Evolutionary conservation across 2,329 filamentous ascomycete genomes (phyloP), one percentile per base, ranked within the genome.

Genomic region (Chrysoporthe austroafricana): DNA sequence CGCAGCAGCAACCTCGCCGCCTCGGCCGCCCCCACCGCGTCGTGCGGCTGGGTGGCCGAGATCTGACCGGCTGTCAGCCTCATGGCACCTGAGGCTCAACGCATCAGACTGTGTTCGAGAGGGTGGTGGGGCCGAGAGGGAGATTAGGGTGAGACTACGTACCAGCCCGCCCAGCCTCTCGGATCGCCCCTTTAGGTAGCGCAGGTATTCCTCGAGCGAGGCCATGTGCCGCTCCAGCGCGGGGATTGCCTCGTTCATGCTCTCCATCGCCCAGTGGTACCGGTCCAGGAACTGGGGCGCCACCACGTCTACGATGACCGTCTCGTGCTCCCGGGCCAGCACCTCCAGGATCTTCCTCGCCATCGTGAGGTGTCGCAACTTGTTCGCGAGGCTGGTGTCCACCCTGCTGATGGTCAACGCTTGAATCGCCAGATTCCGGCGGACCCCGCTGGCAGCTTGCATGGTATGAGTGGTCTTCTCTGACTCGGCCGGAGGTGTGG

Each of bases 131-230:
- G 64, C 60, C 42, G 67, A 61, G 57, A 60, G 62, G 52, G 52
- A 39, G 39, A 66, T 61, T 18, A 63, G 57, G 43, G 48, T 50
- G 39, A 66, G 59, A 61, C 58, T 39, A 67, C 73, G 67, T 72
- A 74, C 73, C 69, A 75, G 67, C 32, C 71, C 71, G 16, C 69
- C 72, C 43, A 75, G 64, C 50, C 72, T 71, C 64, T 74, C 73
- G 13, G 73, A 68, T 14, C 73, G 70, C 21, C 72, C 73, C 62
- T 73, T 74, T 5, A 75, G 63, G 39, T 73, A 74, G 26, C 62
- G 67, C 44, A 73, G 54, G 48, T 73, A 74, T 62, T 73, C 72
- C 50, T 71, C 71, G 18, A 70, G 69, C 14, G 73, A 69, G 9
- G 71, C 64, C 62, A 73, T 72, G 26, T 71, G 69, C 36, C 67